Percentiles rank a stretch among this genome's conserved stretches.
These are phyloP conservation scores for Loxodes magnus DNA, from an alignment of 73 alveolate genomes.

Conservation along the genomic window DNA sequence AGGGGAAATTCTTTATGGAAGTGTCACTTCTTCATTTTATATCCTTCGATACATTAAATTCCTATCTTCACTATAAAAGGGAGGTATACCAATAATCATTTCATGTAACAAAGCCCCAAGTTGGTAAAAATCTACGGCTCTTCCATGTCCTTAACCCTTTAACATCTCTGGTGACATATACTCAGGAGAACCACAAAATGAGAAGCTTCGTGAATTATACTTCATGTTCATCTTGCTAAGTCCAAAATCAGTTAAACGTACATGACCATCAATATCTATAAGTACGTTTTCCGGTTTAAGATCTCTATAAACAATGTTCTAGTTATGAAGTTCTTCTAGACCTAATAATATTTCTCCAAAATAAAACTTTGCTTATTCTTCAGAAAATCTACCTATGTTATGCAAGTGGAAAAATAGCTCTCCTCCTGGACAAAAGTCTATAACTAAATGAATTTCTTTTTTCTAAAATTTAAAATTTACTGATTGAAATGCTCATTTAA, in stretches of 20 bases:
- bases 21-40: background rate
- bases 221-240: constrained; percentile 41
- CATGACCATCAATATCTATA: constrained; percentile 66
- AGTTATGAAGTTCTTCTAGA: constrained; percentile 33
- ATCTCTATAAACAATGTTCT: constrained; percentile 45
- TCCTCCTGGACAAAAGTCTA: constrained; percentile 43
- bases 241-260: constrained; percentile 65
- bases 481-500: constrained; percentile 36
- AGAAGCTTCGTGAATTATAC: constrained; percentile 19
- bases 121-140: constrained; percentile 59
- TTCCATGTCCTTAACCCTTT: constrained; percentile 37
- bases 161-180: constrained; percentile 82
- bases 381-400: constrained; percentile 31
- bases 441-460: constrained; percentile 24
- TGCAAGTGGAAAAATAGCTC: constrained; percentile 39
- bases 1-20: background rate
- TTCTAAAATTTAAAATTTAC: constrained; percentile 1
- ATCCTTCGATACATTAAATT: background rate
- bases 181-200: constrained; percentile 82
- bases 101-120: constrained; percentile 73
- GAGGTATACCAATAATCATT: constrained; percentile 53
- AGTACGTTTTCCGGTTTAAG: constrained; percentile 70
- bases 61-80: constrained; percentile 17
- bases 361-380: constrained; percentile 47
- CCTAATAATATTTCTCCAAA: constrained; percentile 33